Percentiles rank a stretch among this genome's conserved stretches.
phyloP scores from a whole-genome alignment of 768 basidiomycete species.

The Lactifluus pinguis region DNA sequence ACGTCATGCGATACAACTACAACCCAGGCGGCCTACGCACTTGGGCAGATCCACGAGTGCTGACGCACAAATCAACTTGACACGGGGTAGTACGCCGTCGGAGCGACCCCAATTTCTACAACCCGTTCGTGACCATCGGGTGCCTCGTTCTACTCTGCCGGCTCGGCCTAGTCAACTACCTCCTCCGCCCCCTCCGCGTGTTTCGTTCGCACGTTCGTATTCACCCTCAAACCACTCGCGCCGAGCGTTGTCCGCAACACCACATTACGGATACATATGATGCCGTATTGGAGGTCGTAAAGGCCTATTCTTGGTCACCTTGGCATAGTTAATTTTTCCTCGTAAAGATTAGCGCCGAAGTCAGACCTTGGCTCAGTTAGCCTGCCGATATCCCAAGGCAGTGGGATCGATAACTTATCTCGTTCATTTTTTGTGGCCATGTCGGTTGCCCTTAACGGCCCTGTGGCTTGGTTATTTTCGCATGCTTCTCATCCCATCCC shows the following conservation, averaged over 20 bases:
- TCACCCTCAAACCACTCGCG: background rate
- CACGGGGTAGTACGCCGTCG: background rate
- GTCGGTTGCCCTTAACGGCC: background rate
- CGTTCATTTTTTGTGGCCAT: background rate
- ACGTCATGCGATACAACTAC: background rate
- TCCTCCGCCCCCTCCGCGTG: background rate
- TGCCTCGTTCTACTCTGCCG: background rate
- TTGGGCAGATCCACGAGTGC: background rate
- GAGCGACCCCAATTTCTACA: background rate
- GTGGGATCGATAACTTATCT: background rate
- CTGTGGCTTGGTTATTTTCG: background rate
- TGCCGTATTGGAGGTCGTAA: background rate
- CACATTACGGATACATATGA: background rate
- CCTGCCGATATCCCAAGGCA: background rate
- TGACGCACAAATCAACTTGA: background rate
- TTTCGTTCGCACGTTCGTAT: background rate
- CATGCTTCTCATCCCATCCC: background rate
- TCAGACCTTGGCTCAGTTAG: background rate
- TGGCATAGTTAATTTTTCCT: background rate
- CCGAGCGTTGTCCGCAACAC: background rate
- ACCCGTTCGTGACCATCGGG: too few species aligned
- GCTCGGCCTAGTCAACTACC: background rate
- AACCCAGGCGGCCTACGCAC: background rate
- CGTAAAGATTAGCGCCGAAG: background rate
- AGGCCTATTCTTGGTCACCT: background rate